Conservation (phyloP, 495 filamentous ascomycete genomes). For the Penicillium odoratum region DNA sequence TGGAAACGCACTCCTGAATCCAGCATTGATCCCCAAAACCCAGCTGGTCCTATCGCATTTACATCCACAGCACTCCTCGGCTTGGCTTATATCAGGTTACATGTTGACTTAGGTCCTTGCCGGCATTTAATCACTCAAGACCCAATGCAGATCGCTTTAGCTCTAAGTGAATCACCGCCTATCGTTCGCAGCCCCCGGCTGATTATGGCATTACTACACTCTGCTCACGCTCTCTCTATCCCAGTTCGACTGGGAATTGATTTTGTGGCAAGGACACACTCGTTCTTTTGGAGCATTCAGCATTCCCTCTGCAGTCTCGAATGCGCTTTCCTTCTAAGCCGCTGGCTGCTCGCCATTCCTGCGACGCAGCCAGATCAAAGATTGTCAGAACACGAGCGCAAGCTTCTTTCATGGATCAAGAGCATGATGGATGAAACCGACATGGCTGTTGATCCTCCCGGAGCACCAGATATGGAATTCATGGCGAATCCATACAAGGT, state of each 20-base stretch:
- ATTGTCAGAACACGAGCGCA: constrained; percentile 58
- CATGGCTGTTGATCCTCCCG: constrained; percentile 57
- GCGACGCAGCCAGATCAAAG: constrained; percentile 45
- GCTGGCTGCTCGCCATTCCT: constrained; percentile 54
- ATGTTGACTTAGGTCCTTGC: constrained; percentile 48
- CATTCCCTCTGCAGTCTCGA: constrained; percentile 57
- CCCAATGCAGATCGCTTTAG: constrained; percentile 43
- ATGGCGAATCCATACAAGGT: constrained; percentile 47
- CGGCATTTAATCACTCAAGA: constrained; percentile 51
- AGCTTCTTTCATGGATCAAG: constrained; percentile 64
- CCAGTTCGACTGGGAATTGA: constrained; percentile 54
- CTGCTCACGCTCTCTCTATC: constrained; percentile 54
- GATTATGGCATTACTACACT: constrained; percentile 53
- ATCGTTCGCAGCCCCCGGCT: constrained; percentile 48
- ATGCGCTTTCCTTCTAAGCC: constrained; percentile 53
- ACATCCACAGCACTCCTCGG: constrained; percentile 55
- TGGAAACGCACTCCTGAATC: constrained; percentile 56
- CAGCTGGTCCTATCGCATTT: constrained; percentile 54
- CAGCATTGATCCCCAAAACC: constrained; percentile 53
- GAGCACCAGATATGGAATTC: constrained; percentile 45
- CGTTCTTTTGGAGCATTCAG: constrained; percentile 57
- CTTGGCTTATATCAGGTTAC: constrained; percentile 53
- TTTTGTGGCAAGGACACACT: constrained; percentile 53
- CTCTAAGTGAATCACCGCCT: constrained; percentile 40
- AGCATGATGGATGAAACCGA: constrained; percentile 78